Conservation (phyloP, 139 green algal genomes). For the Microglena sp. region DNA sequence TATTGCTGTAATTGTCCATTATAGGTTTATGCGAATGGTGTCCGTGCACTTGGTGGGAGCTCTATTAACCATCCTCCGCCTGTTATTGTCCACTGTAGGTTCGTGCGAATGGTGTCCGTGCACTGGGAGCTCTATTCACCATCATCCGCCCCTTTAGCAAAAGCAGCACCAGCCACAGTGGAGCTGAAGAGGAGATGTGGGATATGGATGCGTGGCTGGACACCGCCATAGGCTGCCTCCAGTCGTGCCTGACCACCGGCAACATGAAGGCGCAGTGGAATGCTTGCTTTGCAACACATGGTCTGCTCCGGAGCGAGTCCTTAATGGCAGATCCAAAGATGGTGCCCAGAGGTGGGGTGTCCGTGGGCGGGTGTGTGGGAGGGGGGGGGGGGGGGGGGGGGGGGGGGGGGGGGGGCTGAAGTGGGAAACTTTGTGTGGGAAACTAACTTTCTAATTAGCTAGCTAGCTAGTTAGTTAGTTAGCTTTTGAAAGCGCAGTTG, state of each 20-base stretch:
- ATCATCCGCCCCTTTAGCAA: conserved; percentile 1
- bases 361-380: too few relatives aligned
- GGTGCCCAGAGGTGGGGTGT: neutral
- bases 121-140: conserved; percentile 38
- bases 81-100: too few relatives aligned
- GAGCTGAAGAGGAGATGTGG: neutral
- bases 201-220: conserved; percentile 24
- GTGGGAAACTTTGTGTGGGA: too few relatives aligned
- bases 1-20: too few relatives aligned
- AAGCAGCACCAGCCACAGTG: too few relatives aligned
- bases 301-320: conserved; percentile 23
- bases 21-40: conserved; percentile 37
- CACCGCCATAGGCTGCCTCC: conserved; percentile 20
- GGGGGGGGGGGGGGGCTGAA: too few relatives aligned
- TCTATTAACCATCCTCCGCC: conserved; percentile 24
- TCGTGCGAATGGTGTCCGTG: conserved; percentile 42
- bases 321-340: conserved; percentile 8
- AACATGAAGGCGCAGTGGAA: conserved; percentile 61
- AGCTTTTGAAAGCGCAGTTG: conserved; percentile 62
- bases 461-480: too few relatives aligned
- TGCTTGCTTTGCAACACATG: conserved; percentile 31
- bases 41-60: conserved; percentile 40
- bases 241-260: conserved; percentile 40
- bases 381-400: too few relatives aligned
- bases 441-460: too few relatives aligned